Base-by-base conservation (phyloP, 305 asterid species). In the Fraxinus ornus region DNA sequence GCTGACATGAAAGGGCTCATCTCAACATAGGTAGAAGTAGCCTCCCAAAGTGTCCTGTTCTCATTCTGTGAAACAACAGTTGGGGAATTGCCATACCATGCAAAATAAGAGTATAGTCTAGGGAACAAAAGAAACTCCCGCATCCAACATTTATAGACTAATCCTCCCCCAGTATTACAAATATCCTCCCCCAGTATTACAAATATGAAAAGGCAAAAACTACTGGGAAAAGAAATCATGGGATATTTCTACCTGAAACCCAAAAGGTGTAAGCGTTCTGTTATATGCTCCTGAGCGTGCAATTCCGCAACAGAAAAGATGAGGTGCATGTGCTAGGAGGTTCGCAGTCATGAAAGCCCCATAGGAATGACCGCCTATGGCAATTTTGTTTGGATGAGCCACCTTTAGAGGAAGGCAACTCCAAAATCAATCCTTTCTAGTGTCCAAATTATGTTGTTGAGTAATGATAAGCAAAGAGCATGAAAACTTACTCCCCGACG, bases 261-360 rank as follows among this genome's bases (percentile, higher is more conserved):
- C 98, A 85, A 96, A 96, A 22, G 99, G 99, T 66, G 99, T 96
- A 75, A 94, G 97, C 9, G 98, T 96, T 90, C 98, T n/a, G n/a
- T n/a, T n/a, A n/a, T n/a, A n/a, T n/a, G n/a, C n/a, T n/a, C n/a
- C n/a, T n/a, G n/a, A n/a, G 36, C 99, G 95, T 73, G 98, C 99
- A 84, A 96, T 88, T 82, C 98, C 98, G 62, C 99, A 96, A 80
- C 93, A 85, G 89, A 96, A 96, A 37, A 96, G 94, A 91, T 96
- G 97, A 79, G 98, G 98, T 75, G 99, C 98, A 76, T 93, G 99
- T 32, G 98, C 99, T 37, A 96, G 93, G 81, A 96, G 97, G 87
- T 96, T 96, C 79, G 98, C 98, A 28, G 99, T 90, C 99, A 96
- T 96, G 91, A 96, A 96, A 82, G 98, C 99, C 76, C 99, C 99